phyloP scores from a whole-genome alignment of 805 yeast genomes.

The Cyberlindnera mississippiensis region DNA sequence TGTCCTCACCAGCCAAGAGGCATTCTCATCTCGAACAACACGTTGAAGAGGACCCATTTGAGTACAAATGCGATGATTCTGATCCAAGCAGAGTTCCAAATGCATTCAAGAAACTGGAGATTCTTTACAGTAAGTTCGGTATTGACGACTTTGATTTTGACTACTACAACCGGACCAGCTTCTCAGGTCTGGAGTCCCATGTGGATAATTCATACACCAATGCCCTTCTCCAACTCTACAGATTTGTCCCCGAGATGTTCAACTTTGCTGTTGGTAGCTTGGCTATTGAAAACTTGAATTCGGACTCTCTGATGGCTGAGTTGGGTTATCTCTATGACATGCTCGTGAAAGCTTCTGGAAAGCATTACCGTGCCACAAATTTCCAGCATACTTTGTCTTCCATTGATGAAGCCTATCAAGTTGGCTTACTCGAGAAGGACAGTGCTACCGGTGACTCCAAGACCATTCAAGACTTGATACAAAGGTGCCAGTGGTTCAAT shows the following conservation, averaged over 20 bases:
- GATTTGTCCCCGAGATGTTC: slow-evolving; percentile 72
- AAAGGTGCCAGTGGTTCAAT: slow-evolving; percentile 48
- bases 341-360: slow-evolving; percentile 77
- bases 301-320: slow-evolving; percentile 62
- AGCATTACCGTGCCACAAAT: slow-evolving; percentile 77
- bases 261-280: slow-evolving; percentile 57
- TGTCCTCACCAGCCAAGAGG: slow-evolving; percentile 35
- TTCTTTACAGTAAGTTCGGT: slow-evolving; percentile 85
- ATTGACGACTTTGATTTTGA: slow-evolving; percentile 91
- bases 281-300: slow-evolving; percentile 46
- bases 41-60: slow-evolving; percentile 29
- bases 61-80: slow-evolving; percentile 23
- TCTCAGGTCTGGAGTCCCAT: slow-evolving; percentile 87
- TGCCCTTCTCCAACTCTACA: slow-evolving; percentile 71
- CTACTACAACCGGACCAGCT: slow-evolving; percentile 69
- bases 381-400: slow-evolving; percentile 54
- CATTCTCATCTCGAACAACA: slow-evolving; percentile 11
- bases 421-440: slow-evolving; percentile 52
- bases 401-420: slow-evolving; percentile 45
- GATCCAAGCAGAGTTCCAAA: slow-evolving; percentile 53
- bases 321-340: slow-evolving; percentile 88
- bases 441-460: slow-evolving; percentile 5
- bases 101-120: slow-evolving; percentile 69
- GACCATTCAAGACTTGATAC: slow-evolving; percentile 19
- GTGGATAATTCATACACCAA: slow-evolving; percentile 76